Conservation (phyloP, 305 asterid genomes). For the Fraxinus velutina region DNA sequence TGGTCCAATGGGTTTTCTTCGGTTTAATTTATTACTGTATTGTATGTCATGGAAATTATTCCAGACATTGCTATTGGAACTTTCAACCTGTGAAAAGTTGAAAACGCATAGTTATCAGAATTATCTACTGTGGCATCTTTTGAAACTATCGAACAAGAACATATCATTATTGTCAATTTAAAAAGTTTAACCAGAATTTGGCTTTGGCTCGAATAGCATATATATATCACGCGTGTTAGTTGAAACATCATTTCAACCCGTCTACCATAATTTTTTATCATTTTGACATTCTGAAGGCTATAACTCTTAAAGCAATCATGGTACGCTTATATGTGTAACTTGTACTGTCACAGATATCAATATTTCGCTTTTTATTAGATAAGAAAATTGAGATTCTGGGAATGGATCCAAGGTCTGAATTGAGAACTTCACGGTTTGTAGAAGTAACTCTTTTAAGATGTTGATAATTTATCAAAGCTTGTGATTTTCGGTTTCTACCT, state of each 20-base stretch:
- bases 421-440: not conserved
- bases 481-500: not conserved
- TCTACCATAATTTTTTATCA: not conserved
- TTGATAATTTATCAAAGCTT: not conserved
- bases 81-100: not conserved
- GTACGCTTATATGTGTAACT: not conserved
- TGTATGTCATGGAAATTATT: not conserved
- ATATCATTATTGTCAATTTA: not conserved
- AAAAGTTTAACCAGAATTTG: not conserved
- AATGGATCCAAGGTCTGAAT: not conserved
- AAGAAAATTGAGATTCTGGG: not conserved
- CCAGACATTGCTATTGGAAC: not conserved
- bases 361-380: not conserved
- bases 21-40: not conserved
- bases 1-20: slow-evolving; percentile 1
- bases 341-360: not conserved
- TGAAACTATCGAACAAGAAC: not conserved
- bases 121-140: slow-evolving; percentile 1
- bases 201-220: not conserved
- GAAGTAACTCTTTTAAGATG: not conserved
- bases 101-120: slow-evolving; percentile 8
- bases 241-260: not conserved
- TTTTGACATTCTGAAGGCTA: not conserved
- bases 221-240: not conserved
- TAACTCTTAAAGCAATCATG: not conserved